Percentiles rank a stretch among this genome's conserved stretches.
These are phyloP conservation scores for Kondoa malvinella DNA, from an alignment of 768 basidiomycete species.

Conservation along the genomic window DNA sequence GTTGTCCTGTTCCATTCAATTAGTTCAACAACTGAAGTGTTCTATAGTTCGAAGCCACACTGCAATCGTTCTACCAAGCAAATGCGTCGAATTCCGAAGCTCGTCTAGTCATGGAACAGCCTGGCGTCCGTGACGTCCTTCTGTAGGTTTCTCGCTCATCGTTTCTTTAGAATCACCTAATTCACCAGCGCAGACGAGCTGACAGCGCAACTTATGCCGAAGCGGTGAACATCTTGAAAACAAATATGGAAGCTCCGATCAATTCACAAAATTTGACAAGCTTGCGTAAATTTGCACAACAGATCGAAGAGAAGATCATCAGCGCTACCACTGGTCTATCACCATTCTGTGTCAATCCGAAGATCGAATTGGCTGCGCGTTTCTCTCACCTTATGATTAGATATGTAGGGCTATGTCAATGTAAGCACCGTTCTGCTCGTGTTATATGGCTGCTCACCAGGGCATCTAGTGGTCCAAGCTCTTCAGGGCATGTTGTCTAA, in stretches of 20 bases:
- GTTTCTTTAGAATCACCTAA: constrained; percentile 7
- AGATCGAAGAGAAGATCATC: constrained; percentile 9
- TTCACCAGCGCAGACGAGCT: constrained; percentile 4
- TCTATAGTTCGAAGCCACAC: constrained; percentile 11
- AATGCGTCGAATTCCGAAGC: no score
- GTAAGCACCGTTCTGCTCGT: no score
- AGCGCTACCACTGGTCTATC: not conserved
- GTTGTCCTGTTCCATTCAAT: not conserved
- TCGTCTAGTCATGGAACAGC: no score
- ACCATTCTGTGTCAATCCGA: not conserved
- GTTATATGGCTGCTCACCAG: no score
- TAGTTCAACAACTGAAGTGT: not conserved
- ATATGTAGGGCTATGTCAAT: not conserved
- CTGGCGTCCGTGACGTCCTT: not conserved
- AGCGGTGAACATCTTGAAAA: constrained; percentile 2
- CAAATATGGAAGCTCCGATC: not conserved
- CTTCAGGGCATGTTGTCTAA: not conserved
- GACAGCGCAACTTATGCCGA: constrained; percentile 6
- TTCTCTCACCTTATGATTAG: not conserved
- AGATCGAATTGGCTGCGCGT: constrained; percentile 13
- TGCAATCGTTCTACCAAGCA: no score
- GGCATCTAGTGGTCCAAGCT: not conserved
- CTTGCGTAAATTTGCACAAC: constrained; percentile 3
- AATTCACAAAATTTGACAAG: not conserved
- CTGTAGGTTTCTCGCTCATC: not conserved